Base-by-base conservation (phyloP, 129 eudicot genomes). In the Pseudognaphalium luteoalbum region DNA sequence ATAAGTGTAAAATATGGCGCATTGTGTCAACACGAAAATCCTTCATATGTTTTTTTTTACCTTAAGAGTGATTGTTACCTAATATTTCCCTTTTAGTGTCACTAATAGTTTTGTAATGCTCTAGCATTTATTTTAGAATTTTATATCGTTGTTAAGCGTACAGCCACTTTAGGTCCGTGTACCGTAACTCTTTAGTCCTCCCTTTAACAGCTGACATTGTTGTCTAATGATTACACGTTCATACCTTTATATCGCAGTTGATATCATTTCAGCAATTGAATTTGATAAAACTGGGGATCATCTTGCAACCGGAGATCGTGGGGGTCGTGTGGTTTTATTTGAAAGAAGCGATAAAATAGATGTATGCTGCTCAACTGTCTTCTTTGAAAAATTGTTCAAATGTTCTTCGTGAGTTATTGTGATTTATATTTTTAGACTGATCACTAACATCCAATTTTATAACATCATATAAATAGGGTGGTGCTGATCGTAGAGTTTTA, bases 261-360 rank as follows among this genome's bases (percentile, higher is more conserved):
- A 88, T 68, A 83, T 88, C 17, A 88, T 85, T 75, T 85, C 89
- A 63, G 86, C 92, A 54, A 83, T 88, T 44, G 92, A 88, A 76
- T 88, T 88, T 75, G 89, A 88, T 74, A 83, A 78, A 83, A 78
- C 77, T 29, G 92, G 92, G 68, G 81, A 85, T 73, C 89, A 88
- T 78, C 87, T 88, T 56, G 92, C 92, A 20, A 88, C 89, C 1
- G 89, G 89, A 70, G 92, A 88, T 76, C 89, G 89, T 72, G 92
- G 89, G 76, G 89, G 92, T 59, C 80, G 92, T 33, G 89, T 88
- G 63, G 92, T 88, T 51, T 81, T 88, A 70, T 88, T 85, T 29
- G 92, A 88, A 81, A 88, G 87, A 81, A 81, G 76, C 37, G 83
- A 88, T 52, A 33, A 14, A 70, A 75, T 72, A 76, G 76, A 81